A percentile compares a stretch with the other conserved stretches of the same genome.
phyloP scores from a whole-genome alignment of 1,284 basidiomycete genomes.

The Ceratobasidium theobromae region DNA sequence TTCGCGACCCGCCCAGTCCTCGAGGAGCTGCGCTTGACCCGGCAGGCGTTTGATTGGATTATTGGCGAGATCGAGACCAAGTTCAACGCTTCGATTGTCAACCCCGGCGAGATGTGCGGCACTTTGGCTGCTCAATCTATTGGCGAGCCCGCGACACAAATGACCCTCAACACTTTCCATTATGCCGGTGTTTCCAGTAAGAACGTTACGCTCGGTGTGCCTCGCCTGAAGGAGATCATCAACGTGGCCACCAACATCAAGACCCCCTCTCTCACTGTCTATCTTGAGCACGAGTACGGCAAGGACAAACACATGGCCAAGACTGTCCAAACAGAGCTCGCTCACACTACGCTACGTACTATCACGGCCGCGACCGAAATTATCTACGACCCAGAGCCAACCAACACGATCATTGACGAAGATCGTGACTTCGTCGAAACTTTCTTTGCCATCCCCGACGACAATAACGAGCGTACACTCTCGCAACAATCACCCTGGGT shows the following conservation, averaged over 20 bases:
- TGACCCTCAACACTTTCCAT: conserved; percentile 98
- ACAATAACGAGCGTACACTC: conserved; percentile 89
- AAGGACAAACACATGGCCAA: conserved; percentile 68
- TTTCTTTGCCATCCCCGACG: conserved; percentile 99
- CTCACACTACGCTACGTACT: conserved; percentile 92
- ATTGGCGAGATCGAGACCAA: conserved; percentile 94
- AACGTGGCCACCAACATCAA: conserved; percentile 99
- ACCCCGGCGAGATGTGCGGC: conserved; percentile 99
- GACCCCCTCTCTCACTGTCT: conserved; percentile 93
- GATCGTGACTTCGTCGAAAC: conserved; percentile 96
- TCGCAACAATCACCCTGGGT: conserved; percentile 97
- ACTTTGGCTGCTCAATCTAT: conserved; percentile 98
- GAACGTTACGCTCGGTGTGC: conserved; percentile 97
- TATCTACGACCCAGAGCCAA: conserved; percentile 96
- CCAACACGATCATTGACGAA: conserved; percentile 92
- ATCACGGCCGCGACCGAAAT: conserved; percentile 97
- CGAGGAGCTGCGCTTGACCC: conserved; percentile 82
- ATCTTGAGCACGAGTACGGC: conserved; percentile 75
- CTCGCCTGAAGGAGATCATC: conserved; percentile 97
- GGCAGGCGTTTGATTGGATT: conserved; percentile 97
- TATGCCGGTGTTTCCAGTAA: conserved; percentile 98
- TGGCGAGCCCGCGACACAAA: conserved; percentile 98
- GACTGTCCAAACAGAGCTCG: conserved; percentile 88
- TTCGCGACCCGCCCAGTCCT: conserved; percentile 83
- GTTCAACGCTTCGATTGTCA: conserved; percentile 88